phyloP scores from a whole-genome alignment of 2,329 filamentous ascomycete species.

The Hypoxylon sp. region DNA sequence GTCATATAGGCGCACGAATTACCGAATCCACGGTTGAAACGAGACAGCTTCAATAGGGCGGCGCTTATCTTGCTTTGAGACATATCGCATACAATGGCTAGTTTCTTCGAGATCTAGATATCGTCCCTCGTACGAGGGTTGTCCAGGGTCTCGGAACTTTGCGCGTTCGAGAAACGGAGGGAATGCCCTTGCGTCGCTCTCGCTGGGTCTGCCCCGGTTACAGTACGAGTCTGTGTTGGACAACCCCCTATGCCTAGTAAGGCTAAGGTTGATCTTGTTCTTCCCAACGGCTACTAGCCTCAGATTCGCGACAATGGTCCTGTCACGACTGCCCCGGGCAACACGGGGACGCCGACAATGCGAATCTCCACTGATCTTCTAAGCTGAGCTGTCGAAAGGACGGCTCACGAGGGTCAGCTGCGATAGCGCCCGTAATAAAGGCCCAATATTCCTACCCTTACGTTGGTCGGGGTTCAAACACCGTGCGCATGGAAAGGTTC shows the following conservation, averaged over 20 bases:
- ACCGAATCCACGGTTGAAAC: conserved; percentile 8
- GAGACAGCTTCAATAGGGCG: conserved; percentile 4
- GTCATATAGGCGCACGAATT: conserved; percentile 9
- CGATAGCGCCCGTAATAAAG: conserved; percentile 12
- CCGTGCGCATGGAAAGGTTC: neutral
- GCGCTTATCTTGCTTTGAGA: conserved; percentile 12
- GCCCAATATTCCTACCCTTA: conserved; percentile 9
- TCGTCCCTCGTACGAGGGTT: conserved; percentile 6
- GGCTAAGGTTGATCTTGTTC: conserved; percentile 17
- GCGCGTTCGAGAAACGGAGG: conserved; percentile 23
- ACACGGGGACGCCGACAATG: conserved; percentile 19
- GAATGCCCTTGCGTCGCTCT: conserved; percentile 30
- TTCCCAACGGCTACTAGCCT: conserved; percentile 3
- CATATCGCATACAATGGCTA: conserved; percentile 6
- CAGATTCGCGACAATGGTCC: neutral
- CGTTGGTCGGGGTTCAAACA: conserved; percentile 8
- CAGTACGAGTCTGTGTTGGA: conserved; percentile 17
- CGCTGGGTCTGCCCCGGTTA: conserved; percentile 9
- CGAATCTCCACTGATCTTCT: conserved; percentile 31
- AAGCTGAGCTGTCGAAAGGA: conserved; percentile 30
- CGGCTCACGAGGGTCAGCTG: conserved; percentile 22
- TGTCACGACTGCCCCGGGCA: neutral
- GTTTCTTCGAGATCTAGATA: conserved; percentile 7
- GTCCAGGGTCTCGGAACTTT: conserved; percentile 28
- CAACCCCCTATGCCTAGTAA: conserved; percentile 11